phyloP scores from a whole-genome alignment of 108 stramenopile species.

The Nannochloropsis salina region DNA sequence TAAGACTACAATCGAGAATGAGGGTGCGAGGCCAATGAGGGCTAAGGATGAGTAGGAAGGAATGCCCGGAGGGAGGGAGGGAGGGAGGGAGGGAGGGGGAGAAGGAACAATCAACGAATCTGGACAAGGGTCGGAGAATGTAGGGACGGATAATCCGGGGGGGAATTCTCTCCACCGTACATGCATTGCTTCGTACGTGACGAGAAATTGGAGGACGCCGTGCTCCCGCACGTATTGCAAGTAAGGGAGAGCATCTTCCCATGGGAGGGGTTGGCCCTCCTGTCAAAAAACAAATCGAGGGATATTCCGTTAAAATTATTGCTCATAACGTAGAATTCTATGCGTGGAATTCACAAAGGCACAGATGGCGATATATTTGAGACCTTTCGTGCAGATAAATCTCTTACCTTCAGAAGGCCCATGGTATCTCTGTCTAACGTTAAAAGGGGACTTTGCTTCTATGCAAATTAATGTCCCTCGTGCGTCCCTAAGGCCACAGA shows the following conservation, averaged over 20 bases:
- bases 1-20: too few species aligned
- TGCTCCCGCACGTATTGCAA: slow-evolving; percentile 67
- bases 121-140: neutral
- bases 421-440: too few species aligned
- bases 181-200: slow-evolving; percentile 65
- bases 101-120: neutral
- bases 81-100: slow-evolving; percentile 7
- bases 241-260: slow-evolving; percentile 78
- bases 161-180: neutral
- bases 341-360: too few species aligned
- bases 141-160: neutral
- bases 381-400: too few species aligned
- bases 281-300: slow-evolving; percentile 22
- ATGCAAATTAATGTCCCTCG: too few species aligned
- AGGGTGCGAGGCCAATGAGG: too few species aligned
- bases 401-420: too few species aligned
- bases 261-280: slow-evolving; percentile 83
- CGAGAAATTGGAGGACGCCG: slow-evolving; percentile 89
- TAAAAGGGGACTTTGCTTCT: too few species aligned
- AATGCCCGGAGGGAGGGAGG: neutral
- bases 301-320: too few species aligned
- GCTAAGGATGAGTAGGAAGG: neutral
- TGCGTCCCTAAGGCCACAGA: too few species aligned
- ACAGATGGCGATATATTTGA: too few species aligned
- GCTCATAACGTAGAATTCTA: too few species aligned